A percentile compares a stretch with the other conserved stretches of the same genome.
These are phyloP conservation scores for Obba rivulosa DNA, from an alignment of 768 basidiomycete species.

Conservation along the genomic window DNA sequence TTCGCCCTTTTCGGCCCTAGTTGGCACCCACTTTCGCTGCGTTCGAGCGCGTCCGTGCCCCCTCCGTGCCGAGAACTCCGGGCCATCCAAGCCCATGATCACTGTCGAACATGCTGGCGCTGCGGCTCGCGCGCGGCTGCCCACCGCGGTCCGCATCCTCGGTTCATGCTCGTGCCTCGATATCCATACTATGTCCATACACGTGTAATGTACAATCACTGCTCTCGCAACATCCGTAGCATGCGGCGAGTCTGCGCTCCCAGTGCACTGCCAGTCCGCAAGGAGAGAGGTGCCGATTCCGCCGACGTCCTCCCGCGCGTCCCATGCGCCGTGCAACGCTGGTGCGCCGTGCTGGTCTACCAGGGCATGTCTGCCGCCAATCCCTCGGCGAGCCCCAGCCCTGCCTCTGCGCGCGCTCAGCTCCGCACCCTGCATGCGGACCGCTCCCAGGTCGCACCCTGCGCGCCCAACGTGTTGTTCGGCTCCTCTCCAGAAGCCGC, in stretches of 20 bases:
- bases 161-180: slow-evolving; percentile 6
- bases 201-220: slow-evolving; percentile 14
- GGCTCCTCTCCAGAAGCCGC: too few relatives aligned
- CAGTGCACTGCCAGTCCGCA: slow-evolving; percentile 4
- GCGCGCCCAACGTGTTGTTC: too few relatives aligned
- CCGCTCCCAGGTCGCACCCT: too few relatives aligned
- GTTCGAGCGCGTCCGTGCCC: too few relatives aligned
- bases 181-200: slow-evolving; percentile 4
- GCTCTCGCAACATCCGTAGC: slow-evolving; percentile 9
- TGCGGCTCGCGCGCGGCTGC: too few relatives aligned
- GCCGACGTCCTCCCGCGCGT: slow-evolving; percentile 19
- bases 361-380: too few relatives aligned
- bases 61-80: slow-evolving; percentile 13
- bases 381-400: too few relatives aligned
- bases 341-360: too few relatives aligned
- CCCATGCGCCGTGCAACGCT: slow-evolving; percentile 8
- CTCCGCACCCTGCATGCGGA: too few relatives aligned
- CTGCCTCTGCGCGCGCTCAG: too few relatives aligned
- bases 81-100: too few relatives aligned
- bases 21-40: neutral
- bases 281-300: slow-evolving; percentile 19
- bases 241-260: slow-evolving; percentile 10
- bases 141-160: slow-evolving; percentile 6
- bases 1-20: neutral
- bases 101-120: neutral